phyloP scores from a whole-genome alignment of 768 basidiomycete genomes.

The Naganishia friedmannii region DNA sequence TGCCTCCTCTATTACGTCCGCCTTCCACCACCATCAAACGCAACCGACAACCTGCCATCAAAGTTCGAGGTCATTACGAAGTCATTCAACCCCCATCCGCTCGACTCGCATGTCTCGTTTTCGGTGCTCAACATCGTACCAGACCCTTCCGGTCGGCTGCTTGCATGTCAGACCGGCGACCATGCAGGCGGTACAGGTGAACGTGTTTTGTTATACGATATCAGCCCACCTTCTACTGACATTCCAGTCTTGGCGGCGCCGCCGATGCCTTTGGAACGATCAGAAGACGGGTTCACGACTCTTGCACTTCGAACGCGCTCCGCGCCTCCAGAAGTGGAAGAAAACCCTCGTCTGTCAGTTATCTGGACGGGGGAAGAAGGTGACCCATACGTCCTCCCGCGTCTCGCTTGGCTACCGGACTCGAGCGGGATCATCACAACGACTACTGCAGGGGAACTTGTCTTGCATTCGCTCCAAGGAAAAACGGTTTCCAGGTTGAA shows the following conservation, averaged over 20 bases:
- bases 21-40: constrained; percentile 21
- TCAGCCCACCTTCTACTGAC: constrained; percentile 37
- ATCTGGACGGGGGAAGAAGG: constrained; percentile 45
- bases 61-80: constrained; percentile 36
- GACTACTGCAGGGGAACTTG: constrained; percentile 45
- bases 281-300: neutral
- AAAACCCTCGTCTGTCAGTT: constrained; percentile 39
- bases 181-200: constrained; percentile 46
- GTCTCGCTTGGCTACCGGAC: constrained; percentile 50
- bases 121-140: constrained; percentile 46
- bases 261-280: neutral
- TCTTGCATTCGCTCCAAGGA: constrained; percentile 41
- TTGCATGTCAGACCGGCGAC: constrained; percentile 51
- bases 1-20: constrained; percentile 39
- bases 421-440: constrained; percentile 47
- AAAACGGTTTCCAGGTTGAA: constrained; percentile 40
- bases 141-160: constrained; percentile 43
- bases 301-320: neutral
- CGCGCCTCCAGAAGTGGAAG: neutral
- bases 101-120: constrained; percentile 49
- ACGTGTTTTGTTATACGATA: constrained; percentile 45
- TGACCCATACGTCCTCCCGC: constrained; percentile 48
- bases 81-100: constrained; percentile 49
- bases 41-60: neutral
- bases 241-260: neutral